Percentiles rank a stretch among this genome's conserved stretches.
These are phyloP conservation scores for Annulohypoxylon nitens DNA, from an alignment of 495 filamentous ascomycete genomes.

Conservation along the genomic window DNA sequence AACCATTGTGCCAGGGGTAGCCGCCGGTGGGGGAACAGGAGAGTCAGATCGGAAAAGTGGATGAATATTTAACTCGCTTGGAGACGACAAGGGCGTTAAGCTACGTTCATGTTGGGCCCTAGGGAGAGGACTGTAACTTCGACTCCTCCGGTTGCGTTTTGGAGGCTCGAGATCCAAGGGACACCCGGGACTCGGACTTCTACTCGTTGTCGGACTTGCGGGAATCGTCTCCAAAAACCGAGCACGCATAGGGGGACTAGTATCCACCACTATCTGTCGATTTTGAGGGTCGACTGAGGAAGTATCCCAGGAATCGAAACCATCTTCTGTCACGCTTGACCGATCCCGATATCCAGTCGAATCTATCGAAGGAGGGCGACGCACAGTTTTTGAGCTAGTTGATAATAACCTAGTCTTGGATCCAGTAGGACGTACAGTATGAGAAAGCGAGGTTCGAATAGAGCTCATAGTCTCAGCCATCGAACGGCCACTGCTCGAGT, in stretches of 20 bases:
- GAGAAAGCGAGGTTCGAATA: constrained; percentile 65
- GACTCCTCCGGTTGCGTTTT: constrained; percentile 54
- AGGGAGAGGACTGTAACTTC: constrained; percentile 60
- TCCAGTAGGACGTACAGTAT: constrained; percentile 63
- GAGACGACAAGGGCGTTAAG: constrained; percentile 53
- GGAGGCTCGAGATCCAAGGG: constrained; percentile 60
- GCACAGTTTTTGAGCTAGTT: constrained; percentile 41
- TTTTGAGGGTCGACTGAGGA: constrained; percentile 70
- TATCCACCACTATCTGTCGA: constrained; percentile 64
- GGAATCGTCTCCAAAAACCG: constrained; percentile 72
- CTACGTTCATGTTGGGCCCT: constrained; percentile 49
- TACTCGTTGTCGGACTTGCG: constrained; percentile 64
- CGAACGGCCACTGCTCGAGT: constrained; percentile 58
- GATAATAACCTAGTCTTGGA: constrained; percentile 63
- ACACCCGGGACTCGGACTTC: constrained; percentile 63
- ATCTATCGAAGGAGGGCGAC: constrained; percentile 55
- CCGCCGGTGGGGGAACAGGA: constrained; percentile 75
- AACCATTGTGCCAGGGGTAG: constrained; percentile 76
- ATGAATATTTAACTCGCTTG: constrained; percentile 82
- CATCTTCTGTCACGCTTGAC: constrained; percentile 59
- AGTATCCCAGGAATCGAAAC: constrained; percentile 79
- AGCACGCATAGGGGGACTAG: constrained; percentile 58
- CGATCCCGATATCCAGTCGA: constrained; percentile 53
- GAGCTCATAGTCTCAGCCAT: constrained; percentile 65
- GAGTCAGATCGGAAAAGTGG: constrained; percentile 85